Conservation (phyloP, 2,329 filamentous ascomycete species). For the Claviceps monticola region DNA sequence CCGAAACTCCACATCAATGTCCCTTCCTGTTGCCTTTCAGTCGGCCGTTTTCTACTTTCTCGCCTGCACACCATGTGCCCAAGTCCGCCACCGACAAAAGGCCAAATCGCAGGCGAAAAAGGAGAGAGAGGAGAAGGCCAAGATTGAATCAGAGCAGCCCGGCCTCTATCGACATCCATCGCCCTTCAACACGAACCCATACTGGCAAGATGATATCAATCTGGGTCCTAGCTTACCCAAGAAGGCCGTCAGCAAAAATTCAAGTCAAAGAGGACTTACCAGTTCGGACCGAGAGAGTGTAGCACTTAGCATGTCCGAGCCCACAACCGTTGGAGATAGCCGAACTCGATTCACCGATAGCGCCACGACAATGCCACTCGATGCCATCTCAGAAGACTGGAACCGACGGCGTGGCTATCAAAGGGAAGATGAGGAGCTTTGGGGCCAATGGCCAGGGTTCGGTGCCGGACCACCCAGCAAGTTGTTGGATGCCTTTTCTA, state of each 20-base stretch:
- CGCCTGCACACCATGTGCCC: slow-evolving; percentile 66
- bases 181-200: slow-evolving; percentile 75
- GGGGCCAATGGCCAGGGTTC: slow-evolving; percentile 38
- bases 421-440: slow-evolving; percentile 75
- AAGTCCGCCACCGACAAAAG: slow-evolving; percentile 55
- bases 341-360: slow-evolving; percentile 19
- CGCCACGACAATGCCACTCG: slow-evolving; percentile 22
- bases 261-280: slow-evolving; percentile 45
- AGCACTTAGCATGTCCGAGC: slow-evolving; percentile 23
- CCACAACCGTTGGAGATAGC: slow-evolving; percentile 25
- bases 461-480: slow-evolving; percentile 36
- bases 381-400: slow-evolving; percentile 42
- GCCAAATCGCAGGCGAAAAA: slow-evolving; percentile 56
- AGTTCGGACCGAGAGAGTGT: slow-evolving; percentile 43
- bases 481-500: slow-evolving; percentile 43
- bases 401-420: slow-evolving; percentile 64
- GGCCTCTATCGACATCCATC: slow-evolving; percentile 64
- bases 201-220: slow-evolving; percentile 77
- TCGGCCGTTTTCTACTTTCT: slow-evolving; percentile 67
- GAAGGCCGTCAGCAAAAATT: slow-evolving; percentile 42
- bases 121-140: slow-evolving; percentile 51
- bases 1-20: slow-evolving; percentile 19
- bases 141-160: slow-evolving; percentile 54
- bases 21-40: slow-evolving; percentile 48
- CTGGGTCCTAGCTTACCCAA: slow-evolving; percentile 65